Percentiles rank a stretch among this genome's conserved stretches.
Evolutionary conservation across 805 yeast genomes (phyloP).

Genomic region (Saccharomycopsis oosterbeekiorum): DNA sequence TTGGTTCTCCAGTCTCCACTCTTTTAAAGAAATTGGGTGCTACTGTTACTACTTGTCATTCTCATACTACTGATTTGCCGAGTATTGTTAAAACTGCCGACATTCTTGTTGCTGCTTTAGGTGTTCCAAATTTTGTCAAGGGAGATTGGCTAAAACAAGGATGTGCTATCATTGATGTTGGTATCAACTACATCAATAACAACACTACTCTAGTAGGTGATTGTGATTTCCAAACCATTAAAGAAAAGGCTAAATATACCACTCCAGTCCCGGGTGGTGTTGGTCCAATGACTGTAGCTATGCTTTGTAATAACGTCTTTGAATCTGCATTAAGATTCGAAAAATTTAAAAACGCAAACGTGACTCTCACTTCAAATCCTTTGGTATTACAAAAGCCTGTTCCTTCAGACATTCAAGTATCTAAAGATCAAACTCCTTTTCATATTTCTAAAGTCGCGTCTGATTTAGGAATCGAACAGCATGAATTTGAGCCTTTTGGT

Average conservation of each 20-base stretch:
- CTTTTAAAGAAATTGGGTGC: constrained; percentile 60
- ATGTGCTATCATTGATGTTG: constrained; percentile 86
- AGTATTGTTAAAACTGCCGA: constrained; percentile 60
- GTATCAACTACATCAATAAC: constrained; percentile 84
- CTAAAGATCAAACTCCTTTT: constrained; percentile 84
- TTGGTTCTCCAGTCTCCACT: constrained; percentile 87
- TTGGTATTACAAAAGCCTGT: constrained; percentile 41
- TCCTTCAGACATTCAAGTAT: constrained; percentile 85
- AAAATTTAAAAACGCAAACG: constrained; percentile 37
- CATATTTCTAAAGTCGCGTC: constrained; percentile 62
- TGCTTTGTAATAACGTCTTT: constrained; percentile 78
- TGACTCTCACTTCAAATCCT: constrained; percentile 49
- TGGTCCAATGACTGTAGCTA: constrained; percentile 98
- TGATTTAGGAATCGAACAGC: constrained; percentile 70
- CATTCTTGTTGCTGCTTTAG: constrained; percentile 86
- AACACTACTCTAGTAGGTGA: constrained; percentile 81
- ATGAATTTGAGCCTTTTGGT: constrained; percentile 84
- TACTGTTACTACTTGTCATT: constrained; percentile 83
- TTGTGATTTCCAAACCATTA: constrained; percentile 70
- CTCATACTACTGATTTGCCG: constrained; percentile 56
- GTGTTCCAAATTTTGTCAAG: constrained; percentile 72
- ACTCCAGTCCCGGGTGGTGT: constrained; percentile 99
- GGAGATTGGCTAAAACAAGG: constrained; percentile 84
- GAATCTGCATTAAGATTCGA: constrained; percentile 54
- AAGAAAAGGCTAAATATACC: constrained; percentile 51